Percentiles rank a stretch among this genome's conserved stretches.
phyloP scores from a whole-genome alignment of 192 early-diverging fungal species.

The Mycoemilia scoparia region DNA sequence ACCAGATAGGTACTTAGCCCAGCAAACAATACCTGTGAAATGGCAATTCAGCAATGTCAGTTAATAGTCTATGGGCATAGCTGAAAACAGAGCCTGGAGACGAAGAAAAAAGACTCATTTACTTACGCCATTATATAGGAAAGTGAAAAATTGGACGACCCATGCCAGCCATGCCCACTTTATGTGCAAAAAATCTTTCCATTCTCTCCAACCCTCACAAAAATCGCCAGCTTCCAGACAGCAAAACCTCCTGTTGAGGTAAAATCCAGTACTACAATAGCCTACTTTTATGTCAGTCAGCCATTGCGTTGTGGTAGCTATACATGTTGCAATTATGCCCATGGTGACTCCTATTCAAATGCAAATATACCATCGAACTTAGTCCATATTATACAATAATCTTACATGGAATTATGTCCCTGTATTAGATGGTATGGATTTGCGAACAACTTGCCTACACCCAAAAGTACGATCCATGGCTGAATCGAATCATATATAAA shows the following conservation, averaged over 20 bases:
- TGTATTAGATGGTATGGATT: no score
- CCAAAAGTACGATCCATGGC: slow-evolving; percentile 19
- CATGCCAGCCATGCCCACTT: slow-evolving; percentile 21
- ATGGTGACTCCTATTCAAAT: slow-evolving; percentile 19
- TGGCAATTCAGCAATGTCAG: no score
- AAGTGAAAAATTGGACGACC: slow-evolving; percentile 22
- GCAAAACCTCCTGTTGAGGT: slow-evolving; percentile 66
- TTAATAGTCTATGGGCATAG: no score
- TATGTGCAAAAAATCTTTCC: slow-evolving; percentile 30
- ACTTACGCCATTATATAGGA: slow-evolving; percentile 9
- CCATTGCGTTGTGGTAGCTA: slow-evolving; percentile 39
- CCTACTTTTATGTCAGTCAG: slow-evolving; percentile 71
- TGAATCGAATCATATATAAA: slow-evolving; percentile 10
- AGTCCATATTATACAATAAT: no score
- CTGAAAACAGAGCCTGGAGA: no score
- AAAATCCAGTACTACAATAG: slow-evolving; percentile 60
- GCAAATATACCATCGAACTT: no score
- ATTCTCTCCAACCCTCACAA: slow-evolving; percentile 38
- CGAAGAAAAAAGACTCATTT: no score
- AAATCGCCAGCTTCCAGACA: slow-evolving; percentile 54
- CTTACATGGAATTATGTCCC: no score
- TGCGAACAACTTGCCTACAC: no score
- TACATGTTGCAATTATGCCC: slow-evolving; percentile 22
- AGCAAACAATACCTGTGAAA: slow-evolving; percentile 54
- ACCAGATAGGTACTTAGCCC: slow-evolving; percentile 56